Evolutionary conservation across 768 basidiomycete genomes (phyloP), one percentile per base, ranked within the genome.

Genomic region (Tulasnella sp.): DNA sequence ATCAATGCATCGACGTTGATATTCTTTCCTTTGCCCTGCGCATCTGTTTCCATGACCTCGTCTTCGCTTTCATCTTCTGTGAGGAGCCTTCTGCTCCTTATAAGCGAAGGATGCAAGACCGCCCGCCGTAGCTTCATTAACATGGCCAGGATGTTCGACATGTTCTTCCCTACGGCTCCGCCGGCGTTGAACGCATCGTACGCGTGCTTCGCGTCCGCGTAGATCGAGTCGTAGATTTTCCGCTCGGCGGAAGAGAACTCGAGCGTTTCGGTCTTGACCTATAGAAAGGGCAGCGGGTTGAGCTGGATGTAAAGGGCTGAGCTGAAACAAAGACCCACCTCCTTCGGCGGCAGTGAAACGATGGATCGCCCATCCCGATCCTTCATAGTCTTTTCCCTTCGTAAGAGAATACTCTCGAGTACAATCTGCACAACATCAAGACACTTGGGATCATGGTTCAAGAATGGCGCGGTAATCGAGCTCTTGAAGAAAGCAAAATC

Each of bases 341-440:
- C 91, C 83, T 98, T 98, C 0, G 89, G 84, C 0, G 96, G 96
- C 6, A 99, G 84, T 58, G 95, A 90, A 0, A 98, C 94, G 67
- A 99, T 97, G 72, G 86, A 88, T 74, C 93, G 91, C 11, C 97
- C 97, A 79, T 94, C 89, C 42, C 83, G 85, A 83, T 96, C 96
- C 45, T 89, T 88, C 93, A 96, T 97, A 73, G 88, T 91, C 85
- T 99, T 99, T 83, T 98, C 96, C 78, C 97, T 88, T 17, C 97
- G 88, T 9, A 99, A 85, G 6, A 99, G 85, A 70, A 94, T 87
- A 42, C 90, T 93, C 82, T 97, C 94, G 22, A 98, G 86, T 77
- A 98, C 96, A 76, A 96, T 92, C 83, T 98, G 96, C 0, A 98
- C 95, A 64, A 98, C 91, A 80, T 97, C 94, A 69, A 98, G 91